Conservation (phyloP, 179 eudicot species). For the Silene coronaria region DNA sequence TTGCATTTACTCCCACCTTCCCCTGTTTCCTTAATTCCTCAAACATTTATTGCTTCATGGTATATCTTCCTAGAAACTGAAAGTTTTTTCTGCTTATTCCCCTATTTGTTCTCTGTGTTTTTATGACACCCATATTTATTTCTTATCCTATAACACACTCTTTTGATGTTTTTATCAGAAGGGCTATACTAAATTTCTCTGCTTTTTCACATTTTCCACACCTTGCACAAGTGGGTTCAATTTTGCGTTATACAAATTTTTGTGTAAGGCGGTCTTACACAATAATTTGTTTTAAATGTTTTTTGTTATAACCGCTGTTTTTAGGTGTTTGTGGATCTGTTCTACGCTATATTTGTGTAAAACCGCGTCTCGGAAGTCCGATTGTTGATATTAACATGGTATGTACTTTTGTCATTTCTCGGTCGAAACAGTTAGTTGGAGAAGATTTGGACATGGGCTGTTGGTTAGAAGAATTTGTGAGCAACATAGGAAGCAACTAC, state of each 20-base stretch:
- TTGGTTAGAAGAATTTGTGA: conserved; percentile 33
- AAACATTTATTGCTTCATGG: conserved; percentile 29
- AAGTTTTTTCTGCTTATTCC: conserved; percentile 27
- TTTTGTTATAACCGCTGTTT: neutral
- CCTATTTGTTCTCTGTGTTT: conserved; percentile 21
- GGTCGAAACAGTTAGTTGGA: conserved; percentile 26
- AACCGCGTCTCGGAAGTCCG: too few relatives aligned
- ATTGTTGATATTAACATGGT: neutral
- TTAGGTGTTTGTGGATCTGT: too few relatives aligned
- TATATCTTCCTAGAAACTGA: conserved; percentile 33
- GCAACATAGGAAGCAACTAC: conserved; percentile 18
- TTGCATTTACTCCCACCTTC: conserved; percentile 35
- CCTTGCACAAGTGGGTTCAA: neutral
- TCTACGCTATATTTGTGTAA: too few relatives aligned
- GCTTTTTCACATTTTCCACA: neutral
- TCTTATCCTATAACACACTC: neutral
- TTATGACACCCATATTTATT: conserved; percentile 20
- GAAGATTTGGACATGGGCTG: conserved; percentile 34
- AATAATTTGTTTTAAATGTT: too few relatives aligned
- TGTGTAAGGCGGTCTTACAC: too few relatives aligned
- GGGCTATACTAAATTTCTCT: neutral
- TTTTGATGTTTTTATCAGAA: neutral
- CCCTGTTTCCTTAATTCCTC: conserved; percentile 16
- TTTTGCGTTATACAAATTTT: too few relatives aligned
- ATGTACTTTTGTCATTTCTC: neutral